phyloP scores from a whole-genome alignment of 441 rosid genomes.

The Flueggea neowawraea region DNA sequence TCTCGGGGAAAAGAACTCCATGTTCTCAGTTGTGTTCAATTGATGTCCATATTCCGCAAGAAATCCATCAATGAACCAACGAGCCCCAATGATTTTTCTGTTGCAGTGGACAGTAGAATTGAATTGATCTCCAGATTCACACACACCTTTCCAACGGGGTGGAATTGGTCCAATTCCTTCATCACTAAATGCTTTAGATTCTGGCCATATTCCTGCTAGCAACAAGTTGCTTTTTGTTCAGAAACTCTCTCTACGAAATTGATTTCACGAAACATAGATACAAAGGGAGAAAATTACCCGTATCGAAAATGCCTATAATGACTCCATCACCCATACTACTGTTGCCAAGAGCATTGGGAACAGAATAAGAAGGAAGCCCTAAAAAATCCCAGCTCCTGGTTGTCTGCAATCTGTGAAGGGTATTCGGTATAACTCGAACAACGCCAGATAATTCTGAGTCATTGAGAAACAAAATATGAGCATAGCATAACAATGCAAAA shows the following conservation, averaged over 20 bases:
- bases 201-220: conserved; percentile 62
- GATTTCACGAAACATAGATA: neutral
- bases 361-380: conserved; percentile 44
- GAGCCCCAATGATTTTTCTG: conserved; percentile 59
- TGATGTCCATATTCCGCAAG: conserved; percentile 33
- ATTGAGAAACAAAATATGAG: neutral
- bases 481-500: neutral
- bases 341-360: conserved; percentile 31
- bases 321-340: conserved; percentile 59
- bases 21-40: conserved; percentile 31
- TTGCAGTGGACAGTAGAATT: conserved; percentile 32
- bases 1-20: conserved; percentile 50
- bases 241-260: neutral
- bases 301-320: conserved; percentile 58
- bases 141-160: conserved; percentile 56
- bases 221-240: neutral
- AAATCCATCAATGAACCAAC: conserved; percentile 47
- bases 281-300: conserved; percentile 33
- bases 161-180: conserved; percentile 52
- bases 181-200: conserved; percentile 52
- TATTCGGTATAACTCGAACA: conserved; percentile 47
- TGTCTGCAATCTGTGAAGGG: conserved; percentile 45
- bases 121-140: conserved; percentile 41
- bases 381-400: conserved; percentile 67
- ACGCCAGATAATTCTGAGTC: conserved; percentile 52